Evolutionary conservation across 179 eudicot genomes (phyloP), one percentile per base, ranked within the genome.

Genomic region (Beta macrorhiza): DNA sequence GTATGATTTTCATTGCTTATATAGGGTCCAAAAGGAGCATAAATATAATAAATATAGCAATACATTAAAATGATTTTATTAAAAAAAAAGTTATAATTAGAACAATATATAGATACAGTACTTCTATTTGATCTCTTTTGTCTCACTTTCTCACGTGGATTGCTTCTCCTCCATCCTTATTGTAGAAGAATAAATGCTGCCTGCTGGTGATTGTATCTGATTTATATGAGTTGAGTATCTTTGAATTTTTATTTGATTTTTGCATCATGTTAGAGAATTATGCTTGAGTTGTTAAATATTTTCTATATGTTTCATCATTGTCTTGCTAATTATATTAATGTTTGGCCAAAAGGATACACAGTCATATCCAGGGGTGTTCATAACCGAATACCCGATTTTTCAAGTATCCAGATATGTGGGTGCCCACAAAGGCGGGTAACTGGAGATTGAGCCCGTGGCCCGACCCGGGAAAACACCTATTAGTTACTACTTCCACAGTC

Each of bases 101-200:
- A 12, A 32, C 11, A 74, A 20, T 22, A 12, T 53, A 61, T 44
- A 57, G 63, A 64, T 29, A 32, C n/a, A 1, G 61, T 58, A 74
- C 53, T 80, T 32, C 57, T 74, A 80, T 75, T 69, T 47, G 71
- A 37, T 13, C 74, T 69, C 75, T 81, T 84, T 78, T 63, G 32
- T 76, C 62, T 51, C 59, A 67, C 76, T 79, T 57, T 83, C 70
- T 63, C 76, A 77, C 81, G 79, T 84, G 84, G 79, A 84, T n/a
- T 81, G 81, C 63, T 73, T 81, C 86, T 84, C 86, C 81, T 64
- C 86, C 86, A 81, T 62, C 81, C 77, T 84, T 84, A 49, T 77
- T 84, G 86, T 77, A 45, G 57, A 64, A 77, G 86, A 81, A 84
- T 84, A 84, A 80, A 84, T 84, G 70, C 86, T 78, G 32, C 78